A percentile compares a stretch with the other conserved stretches of the same genome.
phyloP scores from a whole-genome alignment of 495 filamentous ascomycete genomes.

The Penicillium bovifimosum region DNA sequence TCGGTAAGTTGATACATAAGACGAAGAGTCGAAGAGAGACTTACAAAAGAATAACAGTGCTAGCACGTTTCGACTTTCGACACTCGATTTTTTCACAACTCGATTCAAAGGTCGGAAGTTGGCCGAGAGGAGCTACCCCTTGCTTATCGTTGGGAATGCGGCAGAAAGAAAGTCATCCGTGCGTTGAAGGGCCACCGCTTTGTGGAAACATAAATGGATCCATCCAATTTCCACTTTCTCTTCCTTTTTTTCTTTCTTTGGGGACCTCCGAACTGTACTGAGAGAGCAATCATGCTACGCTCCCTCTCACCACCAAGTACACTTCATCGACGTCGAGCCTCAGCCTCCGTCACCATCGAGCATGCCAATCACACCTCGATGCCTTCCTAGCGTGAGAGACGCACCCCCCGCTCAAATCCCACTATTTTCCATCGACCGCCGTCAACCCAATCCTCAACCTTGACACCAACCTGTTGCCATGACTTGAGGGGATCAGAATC shows the following conservation, averaged over 20 bases:
- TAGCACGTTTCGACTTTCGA: not conserved
- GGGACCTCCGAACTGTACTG: conserved; percentile 1
- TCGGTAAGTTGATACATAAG: not conserved
- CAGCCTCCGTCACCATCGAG: conserved; percentile 5
- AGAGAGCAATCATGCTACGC: conserved; percentile 6
- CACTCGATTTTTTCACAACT: not conserved
- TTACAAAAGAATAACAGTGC: not conserved
- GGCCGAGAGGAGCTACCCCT: no score
- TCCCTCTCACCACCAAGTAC: conserved; percentile 5
- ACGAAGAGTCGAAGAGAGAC: not conserved
- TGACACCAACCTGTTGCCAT: not conserved
- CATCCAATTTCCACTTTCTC: no score
- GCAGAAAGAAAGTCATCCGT: no score
- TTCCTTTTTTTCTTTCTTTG: not conserved
- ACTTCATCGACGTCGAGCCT: not conserved
- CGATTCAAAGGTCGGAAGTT: not conserved
- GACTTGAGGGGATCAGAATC: not conserved
- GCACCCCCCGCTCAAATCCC: conserved; percentile 7
- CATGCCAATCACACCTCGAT: not conserved
- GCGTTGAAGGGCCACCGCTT: no score
- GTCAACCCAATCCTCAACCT: not conserved
- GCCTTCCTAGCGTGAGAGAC: conserved; percentile 16
- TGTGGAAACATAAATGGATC: no score
- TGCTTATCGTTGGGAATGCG: no score
- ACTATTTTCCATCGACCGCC: not conserved